A percentile compares a stretch with the other conserved stretches of the same genome.
These are phyloP conservation scores for Clathrus columnatus DNA, from an alignment of 768 basidiomycete genomes.

Conservation along the genomic window DNA sequence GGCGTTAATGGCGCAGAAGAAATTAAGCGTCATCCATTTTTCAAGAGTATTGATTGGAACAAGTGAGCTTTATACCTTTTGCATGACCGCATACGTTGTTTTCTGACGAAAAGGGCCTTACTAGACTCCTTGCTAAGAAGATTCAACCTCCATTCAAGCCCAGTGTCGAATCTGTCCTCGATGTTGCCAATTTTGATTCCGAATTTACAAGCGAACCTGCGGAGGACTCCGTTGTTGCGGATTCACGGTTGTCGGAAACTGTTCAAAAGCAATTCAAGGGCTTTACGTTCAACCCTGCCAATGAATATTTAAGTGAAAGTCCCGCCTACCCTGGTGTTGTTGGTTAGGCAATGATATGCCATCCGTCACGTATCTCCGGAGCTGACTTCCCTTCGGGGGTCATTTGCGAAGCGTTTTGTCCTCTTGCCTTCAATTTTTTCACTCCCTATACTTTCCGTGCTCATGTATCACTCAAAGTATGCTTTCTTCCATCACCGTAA, in stretches of 20 bases:
- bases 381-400: background rate
- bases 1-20: conserved; percentile 93
- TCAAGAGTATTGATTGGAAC: conserved; percentile 91
- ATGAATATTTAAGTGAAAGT: conserved; percentile 79
- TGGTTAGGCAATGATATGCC: background rate
- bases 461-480: too few relatives aligned
- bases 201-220: conserved; percentile 96
- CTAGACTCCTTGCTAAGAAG: conserved; percentile 79
- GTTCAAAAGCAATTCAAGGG: conserved; percentile 94
- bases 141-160: conserved; percentile 98
- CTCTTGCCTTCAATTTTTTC: too few relatives aligned
- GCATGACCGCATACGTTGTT: background rate
- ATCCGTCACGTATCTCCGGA: background rate
- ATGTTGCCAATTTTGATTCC: conserved; percentile 94
- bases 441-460: too few relatives aligned
- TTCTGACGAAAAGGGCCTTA: background rate
- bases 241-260: conserved; percentile 86
- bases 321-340: conserved; percentile 44
- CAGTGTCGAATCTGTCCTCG: conserved; percentile 88
- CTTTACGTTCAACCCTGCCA: conserved; percentile 82
- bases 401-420: background rate
- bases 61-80: conserved; percentile 17
- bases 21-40: conserved; percentile 94
- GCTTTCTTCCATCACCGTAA: too few relatives aligned
- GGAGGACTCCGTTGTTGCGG: conserved; percentile 92